Conservation (phyloP, 768 basidiomycete species). For the Naganishia kalamii region DNA sequence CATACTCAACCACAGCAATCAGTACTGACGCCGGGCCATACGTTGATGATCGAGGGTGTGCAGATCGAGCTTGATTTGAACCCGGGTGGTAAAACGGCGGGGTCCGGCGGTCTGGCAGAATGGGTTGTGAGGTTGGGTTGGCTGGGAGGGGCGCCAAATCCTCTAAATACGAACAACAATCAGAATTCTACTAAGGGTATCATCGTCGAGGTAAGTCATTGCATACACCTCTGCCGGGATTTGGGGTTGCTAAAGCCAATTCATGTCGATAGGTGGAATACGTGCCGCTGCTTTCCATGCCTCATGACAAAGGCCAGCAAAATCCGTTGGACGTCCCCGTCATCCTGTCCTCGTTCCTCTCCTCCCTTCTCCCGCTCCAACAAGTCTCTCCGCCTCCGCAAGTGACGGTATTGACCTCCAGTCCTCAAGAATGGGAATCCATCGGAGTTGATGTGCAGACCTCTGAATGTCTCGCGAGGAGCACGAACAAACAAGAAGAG, state of each 20-base stretch:
- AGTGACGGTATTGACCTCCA: background rate
- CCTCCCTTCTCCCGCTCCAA: constrained; percentile 1
- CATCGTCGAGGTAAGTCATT: constrained; percentile 1
- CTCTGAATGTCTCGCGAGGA: background rate
- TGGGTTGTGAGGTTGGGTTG: constrained; percentile 6
- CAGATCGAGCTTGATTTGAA: constrained; percentile 12
- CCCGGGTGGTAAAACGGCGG: background rate
- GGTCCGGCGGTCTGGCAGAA: background rate
- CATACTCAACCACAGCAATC: background rate
- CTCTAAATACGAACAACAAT: background rate
- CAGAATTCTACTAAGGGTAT: background rate
- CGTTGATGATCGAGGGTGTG: constrained; percentile 1
- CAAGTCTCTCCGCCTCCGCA: constrained; percentile 5
- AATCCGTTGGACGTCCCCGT: background rate
- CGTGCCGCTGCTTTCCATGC: background rate
- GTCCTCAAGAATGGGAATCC: constrained; percentile 2
- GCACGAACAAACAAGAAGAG: background rate
- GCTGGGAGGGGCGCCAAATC: constrained; percentile 5
- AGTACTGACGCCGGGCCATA: constrained; percentile 4
- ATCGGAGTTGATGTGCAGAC: background rate
- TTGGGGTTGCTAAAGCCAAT: background rate
- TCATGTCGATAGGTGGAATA: background rate
- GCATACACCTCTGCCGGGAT: background rate
- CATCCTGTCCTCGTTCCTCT: constrained; percentile 1
- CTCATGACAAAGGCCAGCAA: background rate